These are phyloP conservation scores for Dactylellina haptotyla DNA, from an alignment of 2,329 filamentous ascomycete species.

Conservation along the genomic window DNA sequence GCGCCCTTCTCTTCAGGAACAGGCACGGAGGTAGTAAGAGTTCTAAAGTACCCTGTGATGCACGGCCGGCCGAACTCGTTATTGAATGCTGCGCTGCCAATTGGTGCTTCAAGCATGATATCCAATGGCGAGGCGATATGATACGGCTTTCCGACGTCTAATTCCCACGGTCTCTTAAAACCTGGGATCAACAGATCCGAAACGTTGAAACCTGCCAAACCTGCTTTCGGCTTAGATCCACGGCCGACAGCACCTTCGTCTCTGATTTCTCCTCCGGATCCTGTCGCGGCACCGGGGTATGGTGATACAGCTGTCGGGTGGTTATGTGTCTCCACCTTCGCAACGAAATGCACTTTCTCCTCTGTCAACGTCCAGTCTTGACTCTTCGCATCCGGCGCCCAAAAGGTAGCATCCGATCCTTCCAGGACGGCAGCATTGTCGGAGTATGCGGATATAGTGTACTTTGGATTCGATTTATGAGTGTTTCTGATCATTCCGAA, in stretches of 20 bases:
- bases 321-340: conserved; percentile 98
- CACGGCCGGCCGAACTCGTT: conserved; percentile 96
- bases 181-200: conserved; percentile 92
- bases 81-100: conserved; percentile 94
- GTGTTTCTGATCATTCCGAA: conserved; percentile 98
- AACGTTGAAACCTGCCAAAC: conserved; percentile 91
- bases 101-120: conserved; percentile 97
- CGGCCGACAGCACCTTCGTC: conserved; percentile 94
- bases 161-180: conserved; percentile 85
- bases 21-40: conserved; percentile 77
- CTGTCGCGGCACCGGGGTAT: conserved; percentile 91
- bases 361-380: conserved; percentile 88
- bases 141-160: conserved; percentile 85
- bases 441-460: conserved; percentile 94
- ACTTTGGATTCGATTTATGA: conserved; percentile 78
- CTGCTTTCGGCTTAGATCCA: conserved; percentile 91
- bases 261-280: conserved; percentile 92
- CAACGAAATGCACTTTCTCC: conserved; percentile 85
- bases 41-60: conserved; percentile 89
- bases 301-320: conserved; percentile 96
- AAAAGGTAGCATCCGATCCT: conserved; percentile 77
- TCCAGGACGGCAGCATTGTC: conserved; percentile 95
- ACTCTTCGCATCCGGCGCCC: conserved; percentile 86
- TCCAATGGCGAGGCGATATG: conserved; percentile 95
- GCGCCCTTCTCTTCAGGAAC: conserved; percentile 67